Evolutionary conservation across 78 protist species (phyloP).

Genomic region (Dictyostelium capitatum): DNA sequence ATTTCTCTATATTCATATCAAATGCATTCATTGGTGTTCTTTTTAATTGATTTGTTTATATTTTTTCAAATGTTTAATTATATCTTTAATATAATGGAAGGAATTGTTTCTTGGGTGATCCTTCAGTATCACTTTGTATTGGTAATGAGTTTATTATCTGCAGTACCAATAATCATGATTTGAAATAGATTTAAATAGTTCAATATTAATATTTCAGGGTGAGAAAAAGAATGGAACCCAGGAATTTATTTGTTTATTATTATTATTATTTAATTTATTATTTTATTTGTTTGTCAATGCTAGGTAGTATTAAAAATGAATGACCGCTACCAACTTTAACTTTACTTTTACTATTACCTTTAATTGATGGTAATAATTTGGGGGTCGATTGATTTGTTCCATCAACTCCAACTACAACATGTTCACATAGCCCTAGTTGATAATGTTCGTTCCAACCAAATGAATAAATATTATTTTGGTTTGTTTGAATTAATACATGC

Average conservation of each 20-base stretch:
- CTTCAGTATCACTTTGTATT: no score
- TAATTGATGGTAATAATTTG: not conserved
- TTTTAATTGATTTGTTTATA: slow-evolving; percentile 44
- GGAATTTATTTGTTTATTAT: no score
- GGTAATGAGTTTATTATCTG: no score
- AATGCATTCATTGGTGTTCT: slow-evolving; percentile 58
- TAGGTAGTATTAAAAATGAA: slow-evolving; percentile 28
- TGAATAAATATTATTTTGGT: not conserved
- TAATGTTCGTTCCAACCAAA: slow-evolving; percentile 81
- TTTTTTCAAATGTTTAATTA: no score
- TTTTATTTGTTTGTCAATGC: not conserved
- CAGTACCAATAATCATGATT: no score
- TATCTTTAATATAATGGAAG: no score
- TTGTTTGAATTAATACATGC: slow-evolving; percentile 9
- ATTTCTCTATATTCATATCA: slow-evolving; percentile 61
- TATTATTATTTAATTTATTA: not conserved
- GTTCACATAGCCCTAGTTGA: slow-evolving; percentile 43
- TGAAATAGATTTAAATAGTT: no score
- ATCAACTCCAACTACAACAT: slow-evolving; percentile 32
- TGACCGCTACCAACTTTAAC: slow-evolving; percentile 38
- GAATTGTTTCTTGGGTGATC: no score
- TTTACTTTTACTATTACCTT: not conserved
- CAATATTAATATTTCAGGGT: no score
- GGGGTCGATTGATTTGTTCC: slow-evolving; percentile 53
- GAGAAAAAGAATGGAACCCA: no score